Conservation (phyloP, 2,329 filamentous ascomycete species). For the Talaromyces sp. region DNA sequence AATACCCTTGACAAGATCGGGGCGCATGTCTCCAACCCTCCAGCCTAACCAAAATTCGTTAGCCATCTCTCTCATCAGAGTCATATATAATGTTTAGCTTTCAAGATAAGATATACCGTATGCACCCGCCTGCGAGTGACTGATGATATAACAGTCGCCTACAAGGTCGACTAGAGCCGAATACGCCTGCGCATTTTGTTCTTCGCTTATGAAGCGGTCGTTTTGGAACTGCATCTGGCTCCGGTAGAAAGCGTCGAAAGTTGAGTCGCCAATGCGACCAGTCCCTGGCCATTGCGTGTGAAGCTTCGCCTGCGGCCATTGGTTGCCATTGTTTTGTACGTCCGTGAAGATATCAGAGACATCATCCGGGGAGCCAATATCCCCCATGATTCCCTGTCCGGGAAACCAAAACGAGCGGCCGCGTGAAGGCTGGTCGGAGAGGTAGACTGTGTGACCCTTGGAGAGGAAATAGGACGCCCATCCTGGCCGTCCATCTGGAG, state of each 20-base stretch:
- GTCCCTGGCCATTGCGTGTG: slow-evolving; percentile 40
- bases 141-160: slow-evolving; percentile 30
- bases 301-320: slow-evolving; percentile 31
- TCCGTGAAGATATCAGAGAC: background rate
- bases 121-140: slow-evolving; percentile 49
- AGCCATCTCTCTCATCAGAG: background rate
- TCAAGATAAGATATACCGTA: background rate
- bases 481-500: slow-evolving; percentile 3
- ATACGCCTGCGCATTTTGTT: slow-evolving; percentile 14
- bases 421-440: background rate
- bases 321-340: slow-evolving; percentile 1
- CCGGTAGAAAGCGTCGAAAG: slow-evolving; percentile 25
- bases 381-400: background rate
- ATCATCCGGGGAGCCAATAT: background rate
- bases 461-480: slow-evolving; percentile 1
- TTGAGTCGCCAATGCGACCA: slow-evolving; percentile 25
- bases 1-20: slow-evolving; percentile 46
- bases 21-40: slow-evolving; percentile 47
- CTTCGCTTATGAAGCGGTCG: slow-evolving; percentile 17
- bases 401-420: background rate
- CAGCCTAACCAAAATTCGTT: slow-evolving; percentile 29
- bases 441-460: background rate
- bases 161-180: slow-evolving; percentile 22
- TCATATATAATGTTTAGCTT: background rate
- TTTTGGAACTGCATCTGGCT: background rate